Evolutionary conservation across 805 yeast genomes (phyloP), one percentile per base, ranked within the genome.

Genomic region (Blastobotrys mokoenaii): DNA sequence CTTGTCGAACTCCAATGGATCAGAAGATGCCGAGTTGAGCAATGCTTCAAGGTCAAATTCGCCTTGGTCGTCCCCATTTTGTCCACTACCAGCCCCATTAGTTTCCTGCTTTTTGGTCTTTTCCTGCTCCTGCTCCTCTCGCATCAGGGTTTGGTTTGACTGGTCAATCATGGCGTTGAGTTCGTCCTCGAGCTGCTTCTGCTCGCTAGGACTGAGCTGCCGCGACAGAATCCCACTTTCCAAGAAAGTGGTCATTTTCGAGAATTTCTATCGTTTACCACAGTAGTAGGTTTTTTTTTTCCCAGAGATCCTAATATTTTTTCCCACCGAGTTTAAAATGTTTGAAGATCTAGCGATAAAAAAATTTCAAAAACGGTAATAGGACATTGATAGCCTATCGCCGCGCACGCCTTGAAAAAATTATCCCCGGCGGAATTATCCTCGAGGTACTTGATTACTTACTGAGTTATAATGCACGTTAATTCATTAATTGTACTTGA

Each of bases 151-250:
- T 22, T 22, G 18, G 38, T 17, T 39, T 10, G 35, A 14, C 17
- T 39, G 42, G 18, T 30, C 22, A 25, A 39, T 9, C 42, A 39
- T 39, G 27, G 34, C 42, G 9, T 39, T 39, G 4, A 39, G 42
- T 22, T 39, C 42, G 12, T 39, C 35, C 35, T 29, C 42, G 12
- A 39, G 20, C 18, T 30, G 42, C 22, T 39, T 39, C 27, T 39
- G 35, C n/a, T 39, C 42, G 34, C 35, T 30, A 7, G 22, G 25
- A 30, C 42, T 39, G 7, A 30, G 20, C 27, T 39, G 20, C n/a
- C 15, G 4, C 11, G n/a, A 12, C 15, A 31, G 15, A 16, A 35
- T 17, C 25, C 27, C 27, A 35, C 17, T 18, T 16, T 31, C 34
- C 34, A 31, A 31, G 15, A 31, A 31, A 31, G 15, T 12, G n/a